Evolutionary conservation across 129 eudicot genomes (phyloP).

Genomic region (Saposhnikovia divaricata): DNA sequence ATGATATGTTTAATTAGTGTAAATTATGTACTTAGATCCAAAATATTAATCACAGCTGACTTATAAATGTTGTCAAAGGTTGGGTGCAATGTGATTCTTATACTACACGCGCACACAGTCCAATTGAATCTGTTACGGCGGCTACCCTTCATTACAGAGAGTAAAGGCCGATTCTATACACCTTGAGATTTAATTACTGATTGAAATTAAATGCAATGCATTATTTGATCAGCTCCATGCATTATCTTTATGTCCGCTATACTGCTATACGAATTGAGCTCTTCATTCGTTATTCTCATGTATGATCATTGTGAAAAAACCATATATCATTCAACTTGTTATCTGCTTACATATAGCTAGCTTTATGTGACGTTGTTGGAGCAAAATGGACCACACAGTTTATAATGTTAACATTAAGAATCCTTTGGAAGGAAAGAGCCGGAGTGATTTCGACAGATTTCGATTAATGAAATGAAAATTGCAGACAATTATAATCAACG

Average conservation of each 20-base stretch:
- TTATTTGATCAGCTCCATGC: neutral
- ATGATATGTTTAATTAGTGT: neutral
- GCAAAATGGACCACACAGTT: slow-evolving; percentile 9
- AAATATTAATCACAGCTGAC: too few relatives aligned
- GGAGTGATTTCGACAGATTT: neutral
- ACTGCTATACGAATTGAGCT: neutral
- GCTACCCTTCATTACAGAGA: too few relatives aligned
- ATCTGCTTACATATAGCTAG: neutral
- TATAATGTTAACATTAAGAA: neutral
- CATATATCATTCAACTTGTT: neutral
- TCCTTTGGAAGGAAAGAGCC: slow-evolving; percentile 10
- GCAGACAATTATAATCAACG: slow-evolving; percentile 9
- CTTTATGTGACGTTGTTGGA: neutral
- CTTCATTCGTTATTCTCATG: neutral
- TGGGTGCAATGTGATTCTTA: too few relatives aligned
- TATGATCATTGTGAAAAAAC: too few relatives aligned
- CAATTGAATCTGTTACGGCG: too few relatives aligned
- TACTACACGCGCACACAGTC: too few relatives aligned
- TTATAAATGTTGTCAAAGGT: too few relatives aligned
- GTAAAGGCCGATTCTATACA: too few relatives aligned
- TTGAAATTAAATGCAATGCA: neutral
- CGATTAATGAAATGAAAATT: neutral
- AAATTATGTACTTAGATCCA: neutral
- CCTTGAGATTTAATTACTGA: too few relatives aligned
- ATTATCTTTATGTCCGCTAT: neutral